phyloP scores from a whole-genome alignment of 2,329 filamentous ascomycete genomes.

The Chaetomiaceae sp. region DNA sequence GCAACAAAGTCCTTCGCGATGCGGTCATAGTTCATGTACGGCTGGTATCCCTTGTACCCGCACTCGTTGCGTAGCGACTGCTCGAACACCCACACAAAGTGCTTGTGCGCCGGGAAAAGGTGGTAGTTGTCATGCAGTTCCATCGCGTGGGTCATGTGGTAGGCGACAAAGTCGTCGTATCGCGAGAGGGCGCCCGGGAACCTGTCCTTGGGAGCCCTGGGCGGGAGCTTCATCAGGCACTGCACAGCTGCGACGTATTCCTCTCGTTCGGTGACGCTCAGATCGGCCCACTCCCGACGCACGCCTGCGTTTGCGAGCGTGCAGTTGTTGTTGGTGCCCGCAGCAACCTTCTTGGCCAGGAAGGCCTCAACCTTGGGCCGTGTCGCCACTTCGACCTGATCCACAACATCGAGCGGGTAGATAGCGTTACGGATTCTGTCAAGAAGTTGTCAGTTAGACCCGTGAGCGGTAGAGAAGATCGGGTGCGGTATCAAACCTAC shows the following conservation, averaged over 20 bases:
- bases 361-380: conserved; percentile 29
- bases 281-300: conserved; percentile 29
- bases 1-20: too few relatives aligned
- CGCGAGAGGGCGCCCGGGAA: conserved; percentile 28
- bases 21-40: conserved; percentile 51
- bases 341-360: conserved; percentile 26
- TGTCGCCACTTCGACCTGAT: conserved; percentile 27
- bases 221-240: conserved; percentile 29
- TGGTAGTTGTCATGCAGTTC: conserved; percentile 26
- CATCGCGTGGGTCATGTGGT: conserved; percentile 29
- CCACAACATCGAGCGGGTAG: conserved; percentile 29
- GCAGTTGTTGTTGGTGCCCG: conserved; percentile 28
- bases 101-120: conserved; percentile 32
- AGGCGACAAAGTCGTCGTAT: conserved; percentile 33
- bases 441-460: not conserved
- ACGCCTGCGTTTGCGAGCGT: conserved; percentile 29
- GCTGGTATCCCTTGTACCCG: conserved; percentile 33
- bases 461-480: too few relatives aligned
- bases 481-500: not conserved
- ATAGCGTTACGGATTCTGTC: conserved; percentile 24
- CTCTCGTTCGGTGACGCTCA: conserved; percentile 22
- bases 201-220: conserved; percentile 23
- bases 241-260: conserved; percentile 28
- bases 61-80: conserved; percentile 34
- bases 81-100: conserved; percentile 32